Conservation (phyloP, 441 rosid species). For the Adansonia madagascariensis region DNA sequence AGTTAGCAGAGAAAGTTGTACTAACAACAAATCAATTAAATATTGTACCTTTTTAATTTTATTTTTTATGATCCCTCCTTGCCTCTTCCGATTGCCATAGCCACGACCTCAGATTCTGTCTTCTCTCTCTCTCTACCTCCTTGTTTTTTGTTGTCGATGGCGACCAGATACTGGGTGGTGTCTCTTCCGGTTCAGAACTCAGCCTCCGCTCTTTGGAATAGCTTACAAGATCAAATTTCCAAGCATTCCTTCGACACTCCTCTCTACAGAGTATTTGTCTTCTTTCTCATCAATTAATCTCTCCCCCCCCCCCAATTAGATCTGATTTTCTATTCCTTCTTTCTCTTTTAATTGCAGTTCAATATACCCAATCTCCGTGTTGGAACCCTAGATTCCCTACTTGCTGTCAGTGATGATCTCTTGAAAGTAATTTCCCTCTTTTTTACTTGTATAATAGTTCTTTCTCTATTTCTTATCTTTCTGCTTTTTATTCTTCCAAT, state of each 20-base stretch:
- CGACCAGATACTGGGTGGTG: constrained; percentile 86
- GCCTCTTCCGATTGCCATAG: constrained; percentile 7
- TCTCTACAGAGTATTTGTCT: constrained; percentile 75
- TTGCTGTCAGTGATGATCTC: constrained; percentile 93
- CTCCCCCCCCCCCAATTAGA: neutral
- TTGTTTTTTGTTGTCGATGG: constrained; percentile 42
- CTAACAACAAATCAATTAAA: neutral
- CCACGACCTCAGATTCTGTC: neutral
- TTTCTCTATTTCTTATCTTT: neutral
- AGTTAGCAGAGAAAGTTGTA: neutral
- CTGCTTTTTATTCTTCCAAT: neutral
- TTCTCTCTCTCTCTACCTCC: neutral
- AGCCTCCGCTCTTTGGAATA: constrained; percentile 69
- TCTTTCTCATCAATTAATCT: neutral
- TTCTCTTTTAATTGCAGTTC: constrained; percentile 52
- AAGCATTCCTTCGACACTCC: constrained; percentile 94
- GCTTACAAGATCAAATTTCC: constrained; percentile 86
- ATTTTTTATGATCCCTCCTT: constrained; percentile 6
- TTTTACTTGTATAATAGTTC: neutral
- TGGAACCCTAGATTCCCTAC: constrained; percentile 96
- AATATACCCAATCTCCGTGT: constrained; percentile 94
- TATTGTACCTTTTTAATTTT: too few species aligned
- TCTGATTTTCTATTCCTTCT: neutral
- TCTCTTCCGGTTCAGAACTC: constrained; percentile 88
- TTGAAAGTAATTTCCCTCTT: constrained; percentile 55